These are phyloP conservation scores for Apiospora sp. DNA, from an alignment of 2,329 filamentous ascomycete species.

Conservation along the genomic window DNA sequence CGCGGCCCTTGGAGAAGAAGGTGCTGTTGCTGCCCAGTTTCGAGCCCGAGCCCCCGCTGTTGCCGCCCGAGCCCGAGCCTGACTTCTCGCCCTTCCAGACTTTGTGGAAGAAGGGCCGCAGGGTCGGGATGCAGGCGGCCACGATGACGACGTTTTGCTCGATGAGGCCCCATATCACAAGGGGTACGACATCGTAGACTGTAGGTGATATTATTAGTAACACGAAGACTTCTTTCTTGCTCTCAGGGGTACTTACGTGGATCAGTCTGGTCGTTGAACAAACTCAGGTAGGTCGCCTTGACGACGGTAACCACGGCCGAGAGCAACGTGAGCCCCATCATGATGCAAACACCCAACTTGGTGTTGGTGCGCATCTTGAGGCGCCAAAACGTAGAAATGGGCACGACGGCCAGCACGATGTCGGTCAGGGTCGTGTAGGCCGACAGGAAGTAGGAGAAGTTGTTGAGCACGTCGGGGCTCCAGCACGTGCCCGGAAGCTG, in stretches of 20 bases:
- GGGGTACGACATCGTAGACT: constrained; percentile 22
- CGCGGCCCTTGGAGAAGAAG: constrained; percentile 3
- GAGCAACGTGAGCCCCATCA: constrained; percentile 40
- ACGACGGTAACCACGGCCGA: constrained; percentile 39
- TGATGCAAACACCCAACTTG: constrained; percentile 37
- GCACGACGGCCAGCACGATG: constrained; percentile 38
- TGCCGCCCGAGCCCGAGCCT: neutral
- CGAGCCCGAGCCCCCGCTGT: neutral
- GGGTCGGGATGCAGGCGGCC: constrained; percentile 39
- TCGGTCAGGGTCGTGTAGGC: constrained; percentile 40
- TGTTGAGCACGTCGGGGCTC: constrained; percentile 34
- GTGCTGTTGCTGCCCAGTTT: neutral
- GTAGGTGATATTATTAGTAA: too few relatives aligned
- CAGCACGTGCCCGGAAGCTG: constrained; percentile 34
- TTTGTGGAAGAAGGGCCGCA: constrained; percentile 36
- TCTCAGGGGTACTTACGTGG: constrained; percentile 33
- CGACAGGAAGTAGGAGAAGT: constrained; percentile 38
- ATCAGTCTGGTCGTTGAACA: constrained; percentile 36
- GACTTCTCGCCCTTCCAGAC: constrained; percentile 12
- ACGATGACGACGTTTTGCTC: constrained; percentile 42
- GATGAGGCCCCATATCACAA: constrained; percentile 33
- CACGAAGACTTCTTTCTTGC: too few relatives aligned
- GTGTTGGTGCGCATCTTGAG: constrained; percentile 38
- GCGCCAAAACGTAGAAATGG: constrained; percentile 38
- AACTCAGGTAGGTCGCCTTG: constrained; percentile 38